A percentile compares a stretch with the other conserved stretches of the same genome.
These are phyloP conservation scores for Gamarada debralockiae DNA, from an alignment of 495 filamentous ascomycete genomes.

Conservation along the genomic window DNA sequence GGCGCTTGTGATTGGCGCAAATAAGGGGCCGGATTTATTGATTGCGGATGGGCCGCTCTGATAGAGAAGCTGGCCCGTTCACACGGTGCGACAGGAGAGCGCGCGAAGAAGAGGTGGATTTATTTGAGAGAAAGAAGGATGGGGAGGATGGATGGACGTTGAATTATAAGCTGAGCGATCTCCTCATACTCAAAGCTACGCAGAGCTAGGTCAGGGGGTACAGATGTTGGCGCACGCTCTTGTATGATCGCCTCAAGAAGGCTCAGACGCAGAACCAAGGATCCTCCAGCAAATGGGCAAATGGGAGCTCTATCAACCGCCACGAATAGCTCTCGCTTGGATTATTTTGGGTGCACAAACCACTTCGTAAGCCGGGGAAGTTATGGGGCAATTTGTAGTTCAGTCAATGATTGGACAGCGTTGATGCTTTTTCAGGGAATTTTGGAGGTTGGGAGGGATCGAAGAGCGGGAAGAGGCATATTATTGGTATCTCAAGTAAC, in stretches of 20 bases:
- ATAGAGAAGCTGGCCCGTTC: background rate
- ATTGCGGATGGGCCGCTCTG: background rate
- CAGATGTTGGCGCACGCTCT: background rate
- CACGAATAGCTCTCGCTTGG: constrained; percentile 6
- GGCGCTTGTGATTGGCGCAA: constrained; percentile 15
- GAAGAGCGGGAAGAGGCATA: no score
- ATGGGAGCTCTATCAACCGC: constrained; percentile 4
- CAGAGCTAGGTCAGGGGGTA: constrained; percentile 1
- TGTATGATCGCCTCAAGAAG: no score
- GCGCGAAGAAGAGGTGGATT: background rate
- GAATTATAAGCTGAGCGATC: constrained; percentile 6
- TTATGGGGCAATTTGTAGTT: no score
- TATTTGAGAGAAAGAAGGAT: background rate
- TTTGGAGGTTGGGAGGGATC: no score
- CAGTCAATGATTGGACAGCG: no score
- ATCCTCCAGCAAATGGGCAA: background rate
- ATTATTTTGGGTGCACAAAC: no score
- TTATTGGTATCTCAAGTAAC: no score
- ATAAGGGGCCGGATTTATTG: constrained; percentile 1
- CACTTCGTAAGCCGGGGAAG: no score
- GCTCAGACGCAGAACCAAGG: background rate
- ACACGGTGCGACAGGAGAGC: background rate
- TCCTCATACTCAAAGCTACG: constrained; percentile 10
- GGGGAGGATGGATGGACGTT: constrained; percentile 2
- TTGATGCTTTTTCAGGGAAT: no score